These are phyloP conservation scores for Chaetomium cochliodes DNA, from an alignment of 495 filamentous ascomycete species.

Conservation along the genomic window DNA sequence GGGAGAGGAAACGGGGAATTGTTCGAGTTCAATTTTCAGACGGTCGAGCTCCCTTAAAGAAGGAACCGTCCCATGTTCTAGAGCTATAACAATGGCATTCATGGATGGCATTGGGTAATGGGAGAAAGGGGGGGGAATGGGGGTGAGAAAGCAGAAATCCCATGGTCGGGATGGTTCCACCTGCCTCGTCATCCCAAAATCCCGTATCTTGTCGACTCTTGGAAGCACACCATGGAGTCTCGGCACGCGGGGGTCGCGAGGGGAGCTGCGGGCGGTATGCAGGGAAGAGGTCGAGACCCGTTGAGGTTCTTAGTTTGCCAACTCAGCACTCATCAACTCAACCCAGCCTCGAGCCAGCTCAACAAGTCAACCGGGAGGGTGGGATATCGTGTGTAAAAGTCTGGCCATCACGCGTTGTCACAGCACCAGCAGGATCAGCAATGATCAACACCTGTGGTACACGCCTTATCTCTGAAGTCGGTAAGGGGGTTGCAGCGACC, in stretches of 20 bases:
- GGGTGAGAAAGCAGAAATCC: neutral
- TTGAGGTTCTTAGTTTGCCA: neutral
- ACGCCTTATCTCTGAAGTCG: slow-evolving; percentile 1
- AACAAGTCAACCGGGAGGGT: neutral
- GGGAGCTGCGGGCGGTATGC: slow-evolving; percentile 2
- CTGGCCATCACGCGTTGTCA: slow-evolving; percentile 12
- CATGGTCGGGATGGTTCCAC: neutral
- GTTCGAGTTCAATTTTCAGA: neutral
- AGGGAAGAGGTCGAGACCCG: neutral
- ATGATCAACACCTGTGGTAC: slow-evolving; percentile 1
- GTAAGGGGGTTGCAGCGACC: neutral
- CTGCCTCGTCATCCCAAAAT: neutral
- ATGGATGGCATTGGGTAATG: neutral
- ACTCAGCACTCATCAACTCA: slow-evolving; percentile 11
- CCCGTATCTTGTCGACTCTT: neutral
- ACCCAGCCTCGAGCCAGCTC: neutral
- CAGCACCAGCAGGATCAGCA: slow-evolving; percentile 3
- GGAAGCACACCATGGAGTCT: slow-evolving; percentile 5
- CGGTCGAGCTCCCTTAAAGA: neutral
- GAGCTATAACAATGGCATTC: neutral
- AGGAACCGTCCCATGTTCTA: neutral
- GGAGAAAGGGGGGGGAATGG: neutral
- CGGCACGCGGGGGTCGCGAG: neutral
- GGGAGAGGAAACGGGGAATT: neutral
- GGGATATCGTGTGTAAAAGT: slow-evolving; percentile 8